Conservation (phyloP, 805 yeast species). For the Candida odintsovae region DNA sequence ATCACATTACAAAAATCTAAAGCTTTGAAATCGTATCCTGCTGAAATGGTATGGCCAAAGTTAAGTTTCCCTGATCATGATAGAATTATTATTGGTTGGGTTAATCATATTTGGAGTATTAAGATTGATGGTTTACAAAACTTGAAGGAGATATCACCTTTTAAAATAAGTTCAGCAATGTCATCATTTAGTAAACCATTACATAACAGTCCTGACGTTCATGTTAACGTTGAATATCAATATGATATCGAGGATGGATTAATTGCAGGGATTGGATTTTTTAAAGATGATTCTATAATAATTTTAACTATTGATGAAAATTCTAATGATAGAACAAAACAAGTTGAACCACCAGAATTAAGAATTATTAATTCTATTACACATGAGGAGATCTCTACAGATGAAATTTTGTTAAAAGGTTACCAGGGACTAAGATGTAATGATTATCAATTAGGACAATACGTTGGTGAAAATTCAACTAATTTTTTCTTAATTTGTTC, state of each 20-base stretch:
- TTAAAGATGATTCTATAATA: constrained; percentile 64
- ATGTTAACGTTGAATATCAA: constrained; percentile 38
- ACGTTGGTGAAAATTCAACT: constrained; percentile 32
- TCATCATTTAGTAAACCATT: constrained; percentile 45
- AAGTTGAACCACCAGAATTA: constrained; percentile 59
- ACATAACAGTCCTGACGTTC: constrained; percentile 32
- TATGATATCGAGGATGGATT: constrained; percentile 35
- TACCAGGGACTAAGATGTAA: constrained; percentile 61
- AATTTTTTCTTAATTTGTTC: constrained; percentile 72
- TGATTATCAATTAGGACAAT: constrained; percentile 67
- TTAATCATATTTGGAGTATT: constrained; percentile 65
- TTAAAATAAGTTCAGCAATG: constrained; percentile 28
- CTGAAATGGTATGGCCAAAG: constrained; percentile 83
- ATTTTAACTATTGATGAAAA: constrained; percentile 44
- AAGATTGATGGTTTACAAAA: constrained; percentile 31
- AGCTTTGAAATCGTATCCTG: constrained; percentile 40
- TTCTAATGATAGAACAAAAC: constrained; percentile 25
- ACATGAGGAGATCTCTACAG: constrained; percentile 72
- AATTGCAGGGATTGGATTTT: constrained; percentile 75
- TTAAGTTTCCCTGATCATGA: constrained; percentile 60
- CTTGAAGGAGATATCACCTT: constrained; percentile 5
- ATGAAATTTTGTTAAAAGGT: constrained; percentile 63
- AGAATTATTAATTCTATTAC: constrained; percentile 57
- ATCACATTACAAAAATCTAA: constrained; percentile 51
- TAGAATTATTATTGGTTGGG: constrained; percentile 78